phyloP scores from a whole-genome alignment of 1,139 yeast species.

The Geotrichum restrictum region DNA sequence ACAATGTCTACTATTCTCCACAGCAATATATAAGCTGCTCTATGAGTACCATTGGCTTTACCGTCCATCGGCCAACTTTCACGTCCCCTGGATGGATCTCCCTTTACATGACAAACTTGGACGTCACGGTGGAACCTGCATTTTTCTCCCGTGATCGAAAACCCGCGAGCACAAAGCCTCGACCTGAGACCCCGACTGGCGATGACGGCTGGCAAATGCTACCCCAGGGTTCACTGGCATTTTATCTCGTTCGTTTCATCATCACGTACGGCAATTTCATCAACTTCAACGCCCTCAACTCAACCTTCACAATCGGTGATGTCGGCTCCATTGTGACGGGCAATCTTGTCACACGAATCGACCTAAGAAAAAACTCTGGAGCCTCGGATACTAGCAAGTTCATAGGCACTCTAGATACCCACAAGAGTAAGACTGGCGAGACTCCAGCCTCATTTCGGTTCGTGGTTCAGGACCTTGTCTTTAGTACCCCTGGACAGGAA shows the following conservation, averaged over 20 bases:
- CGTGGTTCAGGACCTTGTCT: conserved; percentile 32
- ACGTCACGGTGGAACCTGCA: conserved; percentile 33
- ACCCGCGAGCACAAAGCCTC: background rate
- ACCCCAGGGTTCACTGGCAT: conserved; percentile 28
- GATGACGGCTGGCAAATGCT: conserved; percentile 27
- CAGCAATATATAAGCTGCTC: conserved; percentile 37
- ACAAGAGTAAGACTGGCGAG: conserved; percentile 32
- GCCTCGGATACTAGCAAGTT: conserved; percentile 28
- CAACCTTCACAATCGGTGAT: conserved; percentile 31
- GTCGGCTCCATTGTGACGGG: conserved; percentile 34
- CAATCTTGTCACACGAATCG: conserved; percentile 31
- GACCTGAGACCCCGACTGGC: background rate
- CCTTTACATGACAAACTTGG: conserved; percentile 33
- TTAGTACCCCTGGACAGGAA: conserved; percentile 30
- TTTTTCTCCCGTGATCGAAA: conserved; percentile 9
- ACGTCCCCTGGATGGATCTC: conserved; percentile 42
- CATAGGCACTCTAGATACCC: conserved; percentile 38
- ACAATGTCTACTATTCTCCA: conserved; percentile 39
- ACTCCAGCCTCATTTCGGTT: conserved; percentile 32
- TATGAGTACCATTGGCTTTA: conserved; percentile 38
- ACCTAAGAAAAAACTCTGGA: conserved; percentile 27
- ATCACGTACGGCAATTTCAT: conserved; percentile 31
- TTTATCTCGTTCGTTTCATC: conserved; percentile 30
- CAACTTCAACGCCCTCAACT: conserved; percentile 30
- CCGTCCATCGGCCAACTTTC: conserved; percentile 42